A percentile compares a stretch with the other conserved stretches of the same genome.
Evolutionary conservation across 2,329 filamentous ascomycete species (phyloP).

Genomic region (Cladosporium sp.): DNA sequence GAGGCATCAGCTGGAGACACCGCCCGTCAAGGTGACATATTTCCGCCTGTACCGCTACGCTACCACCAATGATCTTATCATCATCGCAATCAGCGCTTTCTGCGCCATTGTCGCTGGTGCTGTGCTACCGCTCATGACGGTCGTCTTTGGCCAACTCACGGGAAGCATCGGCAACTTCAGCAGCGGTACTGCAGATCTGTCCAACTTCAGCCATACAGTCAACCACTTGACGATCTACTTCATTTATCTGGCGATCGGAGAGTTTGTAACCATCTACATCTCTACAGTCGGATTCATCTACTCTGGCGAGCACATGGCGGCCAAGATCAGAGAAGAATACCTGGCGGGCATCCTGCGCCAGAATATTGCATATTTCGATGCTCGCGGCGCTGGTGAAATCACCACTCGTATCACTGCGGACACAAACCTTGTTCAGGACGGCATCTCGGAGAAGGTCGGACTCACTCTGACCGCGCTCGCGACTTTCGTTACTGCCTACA

Average conservation of each 20-base stretch:
- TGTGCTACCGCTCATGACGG: slow-evolving; percentile 35
- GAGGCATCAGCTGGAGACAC: slow-evolving; percentile 36
- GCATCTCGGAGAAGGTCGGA: slow-evolving; percentile 83
- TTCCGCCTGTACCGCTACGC: slow-evolving; percentile 40
- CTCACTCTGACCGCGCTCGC: slow-evolving; percentile 69
- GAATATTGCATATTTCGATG: slow-evolving; percentile 91
- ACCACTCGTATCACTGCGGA: slow-evolving; percentile 92
- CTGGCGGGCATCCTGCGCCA: slow-evolving; percentile 76
- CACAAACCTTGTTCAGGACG: slow-evolving; percentile 88
- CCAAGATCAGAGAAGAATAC: slow-evolving; percentile 64
- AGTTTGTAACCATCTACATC: slow-evolving; percentile 72
- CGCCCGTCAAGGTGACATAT: slow-evolving; percentile 38
- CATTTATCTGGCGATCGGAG: slow-evolving; percentile 73
- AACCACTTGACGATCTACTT: slow-evolving; percentile 69
- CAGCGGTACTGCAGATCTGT: not conserved
- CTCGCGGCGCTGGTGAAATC: slow-evolving; percentile 85
- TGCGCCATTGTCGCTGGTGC: slow-evolving; percentile 31
- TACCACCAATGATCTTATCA: slow-evolving; percentile 33
- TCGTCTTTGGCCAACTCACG: slow-evolving; percentile 70
- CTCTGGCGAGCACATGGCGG: slow-evolving; percentile 43
- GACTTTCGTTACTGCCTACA: slow-evolving; percentile 80
- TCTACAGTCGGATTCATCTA: slow-evolving; percentile 84
- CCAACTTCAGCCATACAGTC: slow-evolving; percentile 55
- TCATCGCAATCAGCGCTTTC: slow-evolving; percentile 35
- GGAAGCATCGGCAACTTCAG: slow-evolving; percentile 61